A percentile compares a stretch with the other conserved stretches of the same genome.
phyloP scores from a whole-genome alignment of 495 filamentous ascomycete genomes.

The Hypoxylon fuscum region DNA sequence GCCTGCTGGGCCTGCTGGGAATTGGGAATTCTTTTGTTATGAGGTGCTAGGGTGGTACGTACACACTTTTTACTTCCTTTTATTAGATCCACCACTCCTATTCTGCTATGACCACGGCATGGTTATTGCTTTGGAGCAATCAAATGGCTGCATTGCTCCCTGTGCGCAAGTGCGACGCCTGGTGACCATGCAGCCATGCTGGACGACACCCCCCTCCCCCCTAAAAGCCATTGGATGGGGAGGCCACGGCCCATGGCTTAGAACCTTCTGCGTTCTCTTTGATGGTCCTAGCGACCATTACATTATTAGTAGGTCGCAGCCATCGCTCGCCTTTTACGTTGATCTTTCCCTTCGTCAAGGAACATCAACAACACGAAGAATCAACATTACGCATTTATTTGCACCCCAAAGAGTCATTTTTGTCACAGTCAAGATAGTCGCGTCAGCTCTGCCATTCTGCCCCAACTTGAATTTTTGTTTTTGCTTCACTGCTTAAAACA shows the following conservation, averaged over 20 bases:
- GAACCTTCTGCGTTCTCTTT: slow-evolving; percentile 26
- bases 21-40: neutral
- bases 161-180: slow-evolving; percentile 37
- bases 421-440: slow-evolving; percentile 64
- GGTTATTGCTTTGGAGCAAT: slow-evolving; percentile 23
- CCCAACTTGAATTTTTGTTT: slow-evolving; percentile 43
- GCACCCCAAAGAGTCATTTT: slow-evolving; percentile 58
- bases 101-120: slow-evolving; percentile 25
- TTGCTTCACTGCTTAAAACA: slow-evolving; percentile 44
- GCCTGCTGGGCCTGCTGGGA: too few species aligned
- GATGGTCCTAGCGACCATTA: slow-evolving; percentile 24
- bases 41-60: too few species aligned
- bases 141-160: slow-evolving; percentile 27
- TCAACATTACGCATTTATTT: slow-evolving; percentile 51
- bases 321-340: slow-evolving; percentile 33
- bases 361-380: slow-evolving; percentile 54
- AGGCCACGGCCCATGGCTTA: slow-evolving; percentile 6
- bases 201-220: slow-evolving; percentile 15
- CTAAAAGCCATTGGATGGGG: neutral
- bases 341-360: slow-evolving; percentile 52
- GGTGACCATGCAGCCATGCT: slow-evolving; percentile 25
- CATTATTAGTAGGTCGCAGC: slow-evolving; percentile 40
- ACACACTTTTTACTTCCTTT: slow-evolving; percentile 3
- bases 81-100: slow-evolving; percentile 32
- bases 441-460: slow-evolving; percentile 58